Conservation (phyloP, 139 green algal species). For the Tetraselmis chui region DNA sequence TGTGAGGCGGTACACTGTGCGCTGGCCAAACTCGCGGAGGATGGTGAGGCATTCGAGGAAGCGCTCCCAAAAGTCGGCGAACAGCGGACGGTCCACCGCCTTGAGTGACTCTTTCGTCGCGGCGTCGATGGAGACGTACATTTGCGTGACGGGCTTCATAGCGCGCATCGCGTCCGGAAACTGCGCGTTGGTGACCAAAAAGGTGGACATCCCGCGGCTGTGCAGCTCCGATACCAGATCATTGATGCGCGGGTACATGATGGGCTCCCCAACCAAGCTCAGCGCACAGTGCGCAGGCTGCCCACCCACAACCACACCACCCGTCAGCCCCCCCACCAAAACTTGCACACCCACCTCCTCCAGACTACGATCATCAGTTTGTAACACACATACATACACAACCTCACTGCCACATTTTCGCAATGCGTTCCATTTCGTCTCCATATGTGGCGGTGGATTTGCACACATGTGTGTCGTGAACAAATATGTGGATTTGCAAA, state of each 20-base stretch:
- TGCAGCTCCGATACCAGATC: conserved; percentile 60
- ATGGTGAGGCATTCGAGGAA: conserved; percentile 57
- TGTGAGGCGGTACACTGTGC: conserved; percentile 75
- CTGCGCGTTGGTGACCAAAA: conserved; percentile 77
- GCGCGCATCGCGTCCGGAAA: conserved; percentile 63
- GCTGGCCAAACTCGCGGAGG: conserved; percentile 55
- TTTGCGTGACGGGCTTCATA: conserved; percentile 68
- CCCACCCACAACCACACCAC: too few relatives aligned
- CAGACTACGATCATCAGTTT: too few relatives aligned
- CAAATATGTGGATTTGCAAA: too few relatives aligned
- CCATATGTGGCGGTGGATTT: too few relatives aligned
- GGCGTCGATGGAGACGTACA: conserved; percentile 81
- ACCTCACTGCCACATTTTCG: too few relatives aligned
- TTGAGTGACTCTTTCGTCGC: conserved; percentile 74
- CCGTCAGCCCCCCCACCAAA: too few relatives aligned
- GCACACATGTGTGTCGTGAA: too few relatives aligned
- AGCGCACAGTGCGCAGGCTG: conserved; percentile 66
- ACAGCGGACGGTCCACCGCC: conserved; percentile 48
- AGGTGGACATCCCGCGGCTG: conserved; percentile 59
- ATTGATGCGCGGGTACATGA: conserved; percentile 87
- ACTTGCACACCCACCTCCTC: too few relatives aligned
- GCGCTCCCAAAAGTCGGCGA: conserved; percentile 74
- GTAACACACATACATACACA: too few relatives aligned
- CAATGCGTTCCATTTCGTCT: too few relatives aligned
- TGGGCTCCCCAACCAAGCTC: conserved; percentile 76